Evolutionary conservation across 345 rosid genomes (phyloP), one percentile per base, ranked within the genome.

Genomic region (Corymbia maculata): DNA sequence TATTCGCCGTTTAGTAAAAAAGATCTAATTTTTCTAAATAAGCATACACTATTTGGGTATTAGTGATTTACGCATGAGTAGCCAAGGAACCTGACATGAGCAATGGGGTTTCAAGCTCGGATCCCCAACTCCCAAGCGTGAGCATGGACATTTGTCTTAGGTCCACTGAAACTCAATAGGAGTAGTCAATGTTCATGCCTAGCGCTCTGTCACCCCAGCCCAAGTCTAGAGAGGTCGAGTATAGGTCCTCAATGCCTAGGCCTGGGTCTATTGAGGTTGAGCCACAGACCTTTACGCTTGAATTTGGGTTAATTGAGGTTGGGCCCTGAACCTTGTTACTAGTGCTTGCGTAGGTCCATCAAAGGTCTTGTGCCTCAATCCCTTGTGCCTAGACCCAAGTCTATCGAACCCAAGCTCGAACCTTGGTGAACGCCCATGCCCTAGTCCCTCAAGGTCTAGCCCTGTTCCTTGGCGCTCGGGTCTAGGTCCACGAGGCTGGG

Each of bases 221-320:
- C 2, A 55, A 0, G 61, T 21, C 61, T 22, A 55, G 0, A 55
- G 5, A 55, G 0, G 26, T 26, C 19, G 1, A 0, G 21, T 26
- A 26, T 22, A 55, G 22, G 28, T 55, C 61, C 61, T 55, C 22
- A 0, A 55, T 55, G 61, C 28, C 28, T 2, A 0, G 5, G 61
- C 28, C 9, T 55, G 12, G 61, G 61, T 11, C 22, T 55, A 8
- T 55, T 0, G 5, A 3, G 61, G 0, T 5, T 21, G 0, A 55
- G 61, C 61, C 61, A 36, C 22, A 21, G 57, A 55, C 28, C 61
- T 0, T 55, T 9, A 55, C 26, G 21, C 11, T 55, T 0, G 0
- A 55, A 26, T 26, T 55, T 55, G 61, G 61, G 21, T 55, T 26
- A 55, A 55, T 8, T 55, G 61, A 55, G 28, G 61, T 0, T 0